These are phyloP conservation scores for Clarireedia sp. DNA, from an alignment of 2,329 filamentous ascomycete species.

Conservation along the genomic window DNA sequence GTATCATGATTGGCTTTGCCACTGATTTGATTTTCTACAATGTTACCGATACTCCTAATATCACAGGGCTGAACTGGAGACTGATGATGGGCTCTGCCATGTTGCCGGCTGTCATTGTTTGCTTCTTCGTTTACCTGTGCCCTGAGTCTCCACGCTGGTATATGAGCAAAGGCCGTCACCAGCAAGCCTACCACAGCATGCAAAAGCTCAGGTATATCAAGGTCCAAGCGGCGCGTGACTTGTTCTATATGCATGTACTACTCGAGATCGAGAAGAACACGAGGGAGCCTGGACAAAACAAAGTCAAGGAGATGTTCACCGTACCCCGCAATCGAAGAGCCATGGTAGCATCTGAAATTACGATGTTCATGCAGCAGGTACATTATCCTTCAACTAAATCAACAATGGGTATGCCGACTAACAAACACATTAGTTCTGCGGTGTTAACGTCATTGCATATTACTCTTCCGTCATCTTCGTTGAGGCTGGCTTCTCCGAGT, in stretches of 20 bases:
- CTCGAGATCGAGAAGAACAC: slow-evolving; percentile 37
- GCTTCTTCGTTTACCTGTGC: slow-evolving; percentile 49
- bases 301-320: slow-evolving; percentile 49
- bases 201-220: slow-evolving; percentile 47
- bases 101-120: slow-evolving; percentile 54
- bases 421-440: slow-evolving; percentile 31
- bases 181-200: slow-evolving; percentile 48
- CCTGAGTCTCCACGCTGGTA: slow-evolving; percentile 60
- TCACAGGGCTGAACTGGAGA: slow-evolving; percentile 57
- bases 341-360: slow-evolving; percentile 55
- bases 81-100: slow-evolving; percentile 58
- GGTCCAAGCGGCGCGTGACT: slow-evolving; percentile 53
- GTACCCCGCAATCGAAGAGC: slow-evolving; percentile 52
- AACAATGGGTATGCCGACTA: not conserved
- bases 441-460: slow-evolving; percentile 55
- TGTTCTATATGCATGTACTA: slow-evolving; percentile 52
- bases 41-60: slow-evolving; percentile 48
- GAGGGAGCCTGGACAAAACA: slow-evolving; percentile 37
- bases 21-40: slow-evolving; percentile 39
- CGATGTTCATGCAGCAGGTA: slow-evolving; percentile 44
- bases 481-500: slow-evolving; percentile 47
- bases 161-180: slow-evolving; percentile 51
- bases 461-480: slow-evolving; percentile 61
- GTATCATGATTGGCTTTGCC: slow-evolving; percentile 29
- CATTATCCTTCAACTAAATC: not conserved